Conservation (phyloP, 2,329 filamentous ascomycete genomes). For the Diplodia mutila region DNA sequence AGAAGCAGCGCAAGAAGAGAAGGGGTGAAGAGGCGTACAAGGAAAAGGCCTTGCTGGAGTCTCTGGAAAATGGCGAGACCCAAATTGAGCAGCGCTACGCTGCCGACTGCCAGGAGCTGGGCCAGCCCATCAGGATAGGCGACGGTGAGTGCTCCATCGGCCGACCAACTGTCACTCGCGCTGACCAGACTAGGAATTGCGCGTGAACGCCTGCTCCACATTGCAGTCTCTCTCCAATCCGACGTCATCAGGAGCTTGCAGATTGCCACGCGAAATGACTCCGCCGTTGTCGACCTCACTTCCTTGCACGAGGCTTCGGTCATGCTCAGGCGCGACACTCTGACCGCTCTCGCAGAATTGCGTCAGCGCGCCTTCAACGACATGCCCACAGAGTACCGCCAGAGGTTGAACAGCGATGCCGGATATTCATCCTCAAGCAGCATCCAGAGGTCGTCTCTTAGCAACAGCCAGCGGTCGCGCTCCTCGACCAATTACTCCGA, state of each 20-base stretch:
- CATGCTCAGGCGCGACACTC: constrained; percentile 39
- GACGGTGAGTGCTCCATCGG: constrained; percentile 40
- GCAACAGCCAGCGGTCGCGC: constrained; percentile 16
- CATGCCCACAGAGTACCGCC: not conserved
- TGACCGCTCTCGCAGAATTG: constrained; percentile 41
- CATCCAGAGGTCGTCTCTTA: constrained; percentile 2
- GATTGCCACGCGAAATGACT: constrained; percentile 41
- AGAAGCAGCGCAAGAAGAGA: constrained; percentile 36
- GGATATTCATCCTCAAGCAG: constrained; percentile 12
- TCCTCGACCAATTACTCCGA: constrained; percentile 21
- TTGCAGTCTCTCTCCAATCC: constrained; percentile 46
- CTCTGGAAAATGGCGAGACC: constrained; percentile 43
- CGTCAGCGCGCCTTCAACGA: constrained; percentile 40
- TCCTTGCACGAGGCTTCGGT: constrained; percentile 44
- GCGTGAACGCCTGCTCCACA: constrained; percentile 42
- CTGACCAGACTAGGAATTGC: constrained; percentile 37
- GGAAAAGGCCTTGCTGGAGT: constrained; percentile 44
- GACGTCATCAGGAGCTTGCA: constrained; percentile 46
- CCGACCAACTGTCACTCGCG: constrained; percentile 16
- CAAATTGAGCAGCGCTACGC: constrained; percentile 41
- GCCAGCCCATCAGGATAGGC: constrained; percentile 42
- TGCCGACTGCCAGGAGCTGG: constrained; percentile 41
- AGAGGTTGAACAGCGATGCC: constrained; percentile 14
- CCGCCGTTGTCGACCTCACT: constrained; percentile 40
- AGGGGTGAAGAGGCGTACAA: constrained; percentile 39